Conservation (phyloP, 257 asterid species). For the Solanum lignicaule region DNA sequence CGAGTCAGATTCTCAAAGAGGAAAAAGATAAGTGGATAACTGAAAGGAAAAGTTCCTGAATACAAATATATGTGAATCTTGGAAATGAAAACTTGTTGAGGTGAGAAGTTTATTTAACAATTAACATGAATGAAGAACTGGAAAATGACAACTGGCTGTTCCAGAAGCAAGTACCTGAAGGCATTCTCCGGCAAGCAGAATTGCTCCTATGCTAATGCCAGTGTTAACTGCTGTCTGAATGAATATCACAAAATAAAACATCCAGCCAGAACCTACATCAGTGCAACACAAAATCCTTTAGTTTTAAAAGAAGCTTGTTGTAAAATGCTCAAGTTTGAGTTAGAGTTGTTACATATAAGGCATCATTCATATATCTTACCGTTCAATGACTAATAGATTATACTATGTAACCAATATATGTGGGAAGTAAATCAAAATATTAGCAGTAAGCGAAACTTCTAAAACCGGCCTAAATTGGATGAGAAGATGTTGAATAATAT, state of each 20-base stretch:
- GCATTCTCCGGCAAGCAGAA: slow-evolving; percentile 85
- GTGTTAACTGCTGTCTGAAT: slow-evolving; percentile 88
- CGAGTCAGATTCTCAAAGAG: background rate
- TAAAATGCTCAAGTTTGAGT: background rate
- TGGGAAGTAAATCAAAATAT: background rate
- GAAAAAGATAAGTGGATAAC: background rate
- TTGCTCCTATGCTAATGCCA: slow-evolving; percentile 77
- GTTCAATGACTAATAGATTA: background rate
- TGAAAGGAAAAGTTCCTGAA: background rate
- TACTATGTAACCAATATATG: background rate
- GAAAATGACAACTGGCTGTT: background rate
- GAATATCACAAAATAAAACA: slow-evolving; percentile 80
- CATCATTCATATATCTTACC: background rate
- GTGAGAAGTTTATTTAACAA: background rate
- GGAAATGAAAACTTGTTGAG: background rate
- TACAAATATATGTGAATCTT: background rate
- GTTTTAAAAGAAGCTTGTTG: background rate
- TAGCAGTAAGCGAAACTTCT: background rate
- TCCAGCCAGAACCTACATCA: slow-evolving; percentile 76
- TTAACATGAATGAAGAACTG: background rate
- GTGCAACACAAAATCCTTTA: background rate
- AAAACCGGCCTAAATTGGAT: background rate
- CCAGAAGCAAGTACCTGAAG: slow-evolving; percentile 48
- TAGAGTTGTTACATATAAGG: background rate
- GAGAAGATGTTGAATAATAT: background rate